Conservation (phyloP, 164 flowering plant genomes). For the Cinnamomum micranthum region DNA sequence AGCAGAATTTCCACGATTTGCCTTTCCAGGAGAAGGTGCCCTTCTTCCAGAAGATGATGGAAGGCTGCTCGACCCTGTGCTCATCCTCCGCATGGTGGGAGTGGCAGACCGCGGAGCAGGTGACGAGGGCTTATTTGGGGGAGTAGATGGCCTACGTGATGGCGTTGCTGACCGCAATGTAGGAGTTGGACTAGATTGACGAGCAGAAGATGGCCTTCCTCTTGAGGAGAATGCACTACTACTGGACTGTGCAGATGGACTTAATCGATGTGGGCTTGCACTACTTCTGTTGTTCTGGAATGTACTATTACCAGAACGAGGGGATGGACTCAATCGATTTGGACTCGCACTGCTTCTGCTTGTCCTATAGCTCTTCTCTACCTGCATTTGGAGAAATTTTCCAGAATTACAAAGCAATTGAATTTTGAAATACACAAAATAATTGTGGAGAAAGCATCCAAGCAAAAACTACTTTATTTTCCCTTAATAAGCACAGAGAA, state of each 20-base stretch:
- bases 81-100: constrained; percentile 66
- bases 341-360: constrained; percentile 92
- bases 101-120: constrained; percentile 65
- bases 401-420: not conserved
- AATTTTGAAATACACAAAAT: not conserved
- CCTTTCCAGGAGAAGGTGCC: constrained; percentile 66
- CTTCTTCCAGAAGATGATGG: constrained; percentile 46
- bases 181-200: constrained; percentile 61
- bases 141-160: constrained; percentile 65
- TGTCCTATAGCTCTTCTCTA: constrained; percentile 66
- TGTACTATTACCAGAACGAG: constrained; percentile 48
- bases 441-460: not conserved
- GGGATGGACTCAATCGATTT: constrained; percentile 82
- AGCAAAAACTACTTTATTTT: not conserved
- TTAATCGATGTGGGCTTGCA: constrained; percentile 79
- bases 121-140: constrained; percentile 60
- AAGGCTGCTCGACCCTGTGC: constrained; percentile 51
- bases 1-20: constrained; percentile 73
- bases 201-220: constrained; percentile 71
- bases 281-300: constrained; percentile 67
- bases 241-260: constrained; percentile 76
- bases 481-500: not conserved
- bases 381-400: constrained; percentile 33
- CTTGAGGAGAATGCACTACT: constrained; percentile 42
- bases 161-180: constrained; percentile 44